Evolutionary conservation across 129 eudicot species (phyloP).

Genomic region (Heracleum sosnowskyi): DNA sequence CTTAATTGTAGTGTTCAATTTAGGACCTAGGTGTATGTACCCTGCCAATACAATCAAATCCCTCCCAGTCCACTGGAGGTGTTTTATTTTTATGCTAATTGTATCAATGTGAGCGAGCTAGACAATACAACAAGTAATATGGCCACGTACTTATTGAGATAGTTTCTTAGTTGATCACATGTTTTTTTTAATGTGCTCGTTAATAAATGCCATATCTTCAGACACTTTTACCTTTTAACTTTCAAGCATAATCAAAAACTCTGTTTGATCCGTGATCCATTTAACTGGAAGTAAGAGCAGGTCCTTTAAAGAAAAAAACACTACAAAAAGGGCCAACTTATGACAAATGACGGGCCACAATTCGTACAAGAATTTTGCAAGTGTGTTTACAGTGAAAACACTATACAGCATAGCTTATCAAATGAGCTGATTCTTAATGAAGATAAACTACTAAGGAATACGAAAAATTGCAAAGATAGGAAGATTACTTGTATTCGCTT

Average conservation of each 20-base stretch:
- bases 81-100: neutral
- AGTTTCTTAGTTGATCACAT: neutral
- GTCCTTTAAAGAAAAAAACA: neutral
- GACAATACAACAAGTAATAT: neutral
- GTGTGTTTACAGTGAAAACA: neutral
- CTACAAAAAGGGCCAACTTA: neutral
- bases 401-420: neutral
- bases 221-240: neutral
- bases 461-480: neutral
- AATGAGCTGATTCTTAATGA: neutral
- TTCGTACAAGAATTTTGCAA: neutral
- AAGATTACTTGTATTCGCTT: slow-evolving; percentile 59
- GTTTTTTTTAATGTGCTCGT: neutral
- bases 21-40: neutral
- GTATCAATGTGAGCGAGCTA: neutral
- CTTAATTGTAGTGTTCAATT: neutral
- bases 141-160: neutral
- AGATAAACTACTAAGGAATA: neutral
- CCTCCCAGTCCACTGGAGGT: neutral
- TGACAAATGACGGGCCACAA: neutral
- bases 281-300: neutral
- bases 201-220: neutral
- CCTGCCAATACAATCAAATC: neutral
- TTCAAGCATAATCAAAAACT: neutral
- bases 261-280: neutral